These are phyloP conservation scores for Backusella parvicylindrica DNA, from an alignment of 192 early-diverging fungal species.

Conservation along the genomic window DNA sequence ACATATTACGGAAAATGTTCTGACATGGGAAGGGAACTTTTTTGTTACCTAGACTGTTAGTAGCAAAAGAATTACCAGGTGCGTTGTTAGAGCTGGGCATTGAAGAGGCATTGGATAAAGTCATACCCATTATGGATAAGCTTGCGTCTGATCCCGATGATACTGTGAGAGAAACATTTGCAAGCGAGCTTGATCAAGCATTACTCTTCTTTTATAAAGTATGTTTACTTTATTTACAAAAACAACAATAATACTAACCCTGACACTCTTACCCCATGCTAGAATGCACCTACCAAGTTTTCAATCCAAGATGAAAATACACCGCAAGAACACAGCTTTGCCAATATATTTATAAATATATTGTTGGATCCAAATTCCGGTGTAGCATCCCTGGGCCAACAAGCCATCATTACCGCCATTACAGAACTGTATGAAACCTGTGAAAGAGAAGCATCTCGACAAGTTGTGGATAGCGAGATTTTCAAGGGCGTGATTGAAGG, in stretches of 20 bases:
- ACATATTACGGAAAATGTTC: neutral
- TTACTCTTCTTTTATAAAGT: slow-evolving; percentile 47
- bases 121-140: slow-evolving; percentile 38
- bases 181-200: slow-evolving; percentile 40
- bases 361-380: slow-evolving; percentile 51
- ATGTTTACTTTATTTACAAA: neutral
- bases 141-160: slow-evolving; percentile 41
- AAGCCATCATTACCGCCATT: slow-evolving; percentile 41
- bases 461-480: slow-evolving; percentile 47
- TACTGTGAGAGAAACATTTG: slow-evolving; percentile 42
- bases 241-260: too few species aligned
- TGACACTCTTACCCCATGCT: too few species aligned
- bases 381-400: slow-evolving; percentile 44
- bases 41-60: slow-evolving; percentile 33
- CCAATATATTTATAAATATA: slow-evolving; percentile 41
- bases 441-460: neutral
- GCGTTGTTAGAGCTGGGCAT: slow-evolving; percentile 30
- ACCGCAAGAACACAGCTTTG: slow-evolving; percentile 32
- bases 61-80: slow-evolving; percentile 40
- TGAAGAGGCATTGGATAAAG: slow-evolving; percentile 34
- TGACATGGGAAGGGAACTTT: too few species aligned
- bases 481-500: slow-evolving; percentile 49
- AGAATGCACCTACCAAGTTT: slow-evolving; percentile 5
- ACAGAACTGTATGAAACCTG: slow-evolving; percentile 25
- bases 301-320: neutral